phyloP scores from a whole-genome alignment of 768 basidiomycete species.

The Mycena galopus region DNA sequence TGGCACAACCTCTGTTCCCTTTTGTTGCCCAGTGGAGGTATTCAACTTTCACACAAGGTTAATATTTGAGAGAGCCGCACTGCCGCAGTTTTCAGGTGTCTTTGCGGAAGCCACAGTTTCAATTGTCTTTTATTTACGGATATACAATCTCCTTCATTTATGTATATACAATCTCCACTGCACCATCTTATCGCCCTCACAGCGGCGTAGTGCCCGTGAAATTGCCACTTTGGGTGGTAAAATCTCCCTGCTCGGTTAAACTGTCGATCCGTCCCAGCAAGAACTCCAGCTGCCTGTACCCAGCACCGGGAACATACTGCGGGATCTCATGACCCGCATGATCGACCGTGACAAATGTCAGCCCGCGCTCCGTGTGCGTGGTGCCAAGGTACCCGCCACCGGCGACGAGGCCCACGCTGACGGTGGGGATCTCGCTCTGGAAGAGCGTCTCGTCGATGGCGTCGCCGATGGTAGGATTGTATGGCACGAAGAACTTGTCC shows the following conservation, averaged over 20 bases:
- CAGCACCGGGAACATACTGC: conserved; percentile 1
- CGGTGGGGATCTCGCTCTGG: no score
- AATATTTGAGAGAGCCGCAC: conserved; percentile 4
- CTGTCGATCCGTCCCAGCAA: conserved; percentile 8
- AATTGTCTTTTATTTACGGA: no score
- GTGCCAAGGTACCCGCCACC: not conserved
- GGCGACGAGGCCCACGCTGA: no score
- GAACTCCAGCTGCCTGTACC: conserved; percentile 9
- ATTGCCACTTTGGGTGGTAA: conserved; percentile 18
- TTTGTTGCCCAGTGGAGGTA: no score
- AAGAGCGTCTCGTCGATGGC: not conserved
- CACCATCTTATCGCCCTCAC: conserved; percentile 9
- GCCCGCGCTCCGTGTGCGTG: conserved; percentile 7
- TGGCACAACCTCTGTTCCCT: no score
- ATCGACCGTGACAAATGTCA: conserved; percentile 6
- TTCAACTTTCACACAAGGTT: not conserved
- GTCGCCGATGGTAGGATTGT: conserved; percentile 1
- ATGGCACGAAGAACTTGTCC: conserved; percentile 17
- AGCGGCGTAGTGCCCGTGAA: conserved; percentile 12
- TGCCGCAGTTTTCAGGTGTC: conserved; percentile 2
- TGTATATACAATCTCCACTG: not conserved
- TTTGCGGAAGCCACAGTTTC: conserved; percentile 6
- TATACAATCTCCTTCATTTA: not conserved
- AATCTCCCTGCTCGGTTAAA: conserved; percentile 9
- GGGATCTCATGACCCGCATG: conserved; percentile 9